Evolutionary conservation across 129 eudicot genomes (phyloP), one percentile per base, ranked within the genome.

Genomic region (Calendula officinalis): DNA sequence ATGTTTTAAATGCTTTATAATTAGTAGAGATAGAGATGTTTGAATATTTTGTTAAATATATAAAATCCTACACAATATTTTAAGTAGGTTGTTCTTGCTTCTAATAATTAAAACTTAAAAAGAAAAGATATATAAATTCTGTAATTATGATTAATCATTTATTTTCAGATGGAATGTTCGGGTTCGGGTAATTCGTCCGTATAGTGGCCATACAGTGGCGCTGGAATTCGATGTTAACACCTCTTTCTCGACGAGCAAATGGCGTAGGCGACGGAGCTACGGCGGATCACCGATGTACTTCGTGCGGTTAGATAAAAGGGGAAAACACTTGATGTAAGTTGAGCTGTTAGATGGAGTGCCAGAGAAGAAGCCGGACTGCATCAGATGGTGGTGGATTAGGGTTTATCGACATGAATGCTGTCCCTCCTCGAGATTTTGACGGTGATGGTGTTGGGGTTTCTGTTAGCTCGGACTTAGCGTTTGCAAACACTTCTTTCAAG

Each of bases 151-250:
- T 22, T 22, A 22, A 22, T 22, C 30, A 22, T 22, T 22, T 22
- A 22, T 2, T 22, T 22, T 22, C 30, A 22, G 30, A 22, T 22
- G 30, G 30, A 22, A 22, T 22, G 30, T 30, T 37, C 67, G 75
- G 75, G 57, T 69, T 50, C 54, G 56, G 66, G 49, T 60, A 8
- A 38, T 36, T 5, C 41, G 7, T 14, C 75, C 49, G 14, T 58
- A 69, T 49, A 34, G 15, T 13, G 33, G 59, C 32, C 67, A 58
- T 78, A 22, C 30, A 22, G 30, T 22, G 30, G 30, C 30, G 12
- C 41, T 79, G 15, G 62, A 46, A 33, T 63, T 83, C 57, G 84
- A 83, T 65, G 80, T 79, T 32, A 83, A 83, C 72, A 32, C 68
- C 36, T 73, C 12, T 22, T 22, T 70, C 83, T 12, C 79, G 82